Evolutionary conservation across 169 alveolate species (phyloP).

Genomic region (Babesia bigemina): DNA sequence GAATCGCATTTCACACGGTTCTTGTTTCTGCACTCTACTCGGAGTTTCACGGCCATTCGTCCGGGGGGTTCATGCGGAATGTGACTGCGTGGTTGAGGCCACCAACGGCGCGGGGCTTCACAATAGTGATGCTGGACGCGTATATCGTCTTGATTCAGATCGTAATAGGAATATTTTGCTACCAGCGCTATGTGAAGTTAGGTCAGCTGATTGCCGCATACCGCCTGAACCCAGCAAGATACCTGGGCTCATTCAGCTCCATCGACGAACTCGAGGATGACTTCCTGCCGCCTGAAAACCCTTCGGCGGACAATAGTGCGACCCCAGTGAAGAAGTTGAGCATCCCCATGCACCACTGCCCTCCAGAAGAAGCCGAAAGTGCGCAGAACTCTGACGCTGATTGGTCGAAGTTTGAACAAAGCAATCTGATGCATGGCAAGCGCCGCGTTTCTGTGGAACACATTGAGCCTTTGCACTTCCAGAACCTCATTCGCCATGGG

Average conservation of each 20-base stretch:
- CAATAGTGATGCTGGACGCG: slow-evolving; percentile 22
- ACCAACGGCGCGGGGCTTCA: slow-evolving; percentile 11
- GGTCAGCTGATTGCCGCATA: slow-evolving; percentile 36
- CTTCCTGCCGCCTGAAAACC: slow-evolving; percentile 9
- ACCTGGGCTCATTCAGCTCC: slow-evolving; percentile 10
- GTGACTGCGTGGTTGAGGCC: slow-evolving; percentile 19
- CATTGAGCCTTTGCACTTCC: slow-evolving; percentile 25
- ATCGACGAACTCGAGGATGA: slow-evolving; percentile 23
- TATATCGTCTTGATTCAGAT: slow-evolving; percentile 26
- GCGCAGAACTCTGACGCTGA: background rate
- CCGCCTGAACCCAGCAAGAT: slow-evolving; percentile 22
- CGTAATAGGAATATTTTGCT: slow-evolving; percentile 32
- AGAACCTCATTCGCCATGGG: background rate
- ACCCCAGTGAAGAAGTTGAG: background rate
- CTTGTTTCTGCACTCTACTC: slow-evolving; percentile 12
- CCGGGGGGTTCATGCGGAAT: background rate
- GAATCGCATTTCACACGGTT: slow-evolving; percentile 41
- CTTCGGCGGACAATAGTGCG: background rate
- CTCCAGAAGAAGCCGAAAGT: background rate
- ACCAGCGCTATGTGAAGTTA: slow-evolving; percentile 35
- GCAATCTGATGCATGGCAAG: background rate
- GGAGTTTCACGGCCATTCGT: slow-evolving; percentile 9
- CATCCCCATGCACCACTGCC: background rate
- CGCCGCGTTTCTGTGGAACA: slow-evolving; percentile 16
- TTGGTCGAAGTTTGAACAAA: background rate